Evolutionary conservation across 768 basidiomycete species (phyloP), one percentile per base, ranked within the genome.

Genomic region (Cantharellus cinnabarinus): DNA sequence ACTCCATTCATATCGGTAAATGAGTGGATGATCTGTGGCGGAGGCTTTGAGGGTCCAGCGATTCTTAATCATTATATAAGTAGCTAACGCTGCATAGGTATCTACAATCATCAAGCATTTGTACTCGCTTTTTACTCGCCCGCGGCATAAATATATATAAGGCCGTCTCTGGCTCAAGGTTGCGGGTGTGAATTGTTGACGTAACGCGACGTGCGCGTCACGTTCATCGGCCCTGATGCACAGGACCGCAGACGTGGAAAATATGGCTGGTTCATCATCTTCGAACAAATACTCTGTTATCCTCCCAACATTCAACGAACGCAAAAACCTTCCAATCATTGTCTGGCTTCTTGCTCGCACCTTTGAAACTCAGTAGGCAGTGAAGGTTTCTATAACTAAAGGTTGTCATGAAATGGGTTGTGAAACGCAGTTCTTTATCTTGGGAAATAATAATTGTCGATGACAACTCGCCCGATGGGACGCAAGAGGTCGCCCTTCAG

Each of bases 371-470:
- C 75, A 88, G 89, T 90, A 67, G 29, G 44, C 44, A 48, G 44
- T 4, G 41, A 20, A 37, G 39, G 3, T 20, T 4, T n/a, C 10
- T 39, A 29, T 48, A 1, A 40, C 62, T 64, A 59, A 59, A 51
- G 42, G 58, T 54, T 60, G 59, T 61, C 60, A 63, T 67, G 56
- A 61, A 48, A 29, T 29, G 20, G 20, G 20, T 29, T 29, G 20
- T 29, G 20, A 29, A 44, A 42, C 35, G 44, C 65, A 89, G 86
- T 68, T 72, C 76, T 39, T 75, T 93, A 50, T 75, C 76, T 59
- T 94, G 87, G 85, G 90, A 94, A 69, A 75, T 93, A 62, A 83
- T 94, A 61, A 75, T 94, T 40, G 90, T 94, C 3, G 90, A 94
- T 66, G 90, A 93, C 65, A 87, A 86, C 41, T 87, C 85, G 68